These are phyloP conservation scores for Colletotrichum tropicicola DNA, from an alignment of 2,329 filamentous ascomycete species.

Conservation along the genomic window DNA sequence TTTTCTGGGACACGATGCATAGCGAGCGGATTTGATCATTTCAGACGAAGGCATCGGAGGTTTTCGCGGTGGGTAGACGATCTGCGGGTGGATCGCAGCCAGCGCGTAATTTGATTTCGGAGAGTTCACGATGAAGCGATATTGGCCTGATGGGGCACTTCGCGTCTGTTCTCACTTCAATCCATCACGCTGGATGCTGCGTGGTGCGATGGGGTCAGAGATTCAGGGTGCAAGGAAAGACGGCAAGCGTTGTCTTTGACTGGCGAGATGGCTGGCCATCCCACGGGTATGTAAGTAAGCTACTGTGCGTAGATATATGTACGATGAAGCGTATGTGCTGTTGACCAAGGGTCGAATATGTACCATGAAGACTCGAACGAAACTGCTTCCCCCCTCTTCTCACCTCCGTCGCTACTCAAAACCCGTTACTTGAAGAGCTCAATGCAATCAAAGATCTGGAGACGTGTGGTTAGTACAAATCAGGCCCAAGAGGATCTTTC, in stretches of 20 bases:
- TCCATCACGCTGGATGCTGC: neutral
- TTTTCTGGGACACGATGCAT: too few relatives aligned
- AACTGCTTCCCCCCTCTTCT: neutral
- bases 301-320: slow-evolving; percentile 3
- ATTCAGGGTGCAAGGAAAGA: neutral
- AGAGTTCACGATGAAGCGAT: neutral
- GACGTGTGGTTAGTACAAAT: neutral
- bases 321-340: slow-evolving; percentile 16
- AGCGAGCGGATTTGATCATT: neutral
- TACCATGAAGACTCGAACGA: slow-evolving; percentile 15
- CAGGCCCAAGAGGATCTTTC: neutral
- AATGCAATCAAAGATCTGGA: slow-evolving; percentile 29
- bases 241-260: neutral
- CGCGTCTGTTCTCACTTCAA: neutral
- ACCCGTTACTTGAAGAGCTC: slow-evolving; percentile 26
- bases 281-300: neutral
- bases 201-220: too few relatives aligned
- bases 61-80: neutral
- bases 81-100: slow-evolving; percentile 1
- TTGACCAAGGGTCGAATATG: slow-evolving; percentile 12
- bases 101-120: neutral
- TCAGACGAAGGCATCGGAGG: neutral
- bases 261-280: slow-evolving; percentile 8
- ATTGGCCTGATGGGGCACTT: neutral
- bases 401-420: neutral